A percentile compares a stretch with the other conserved stretches of the same genome.
Conservation (phyloP, 2,329 filamentous ascomycete species). For the Penicillium sp. region DNA sequence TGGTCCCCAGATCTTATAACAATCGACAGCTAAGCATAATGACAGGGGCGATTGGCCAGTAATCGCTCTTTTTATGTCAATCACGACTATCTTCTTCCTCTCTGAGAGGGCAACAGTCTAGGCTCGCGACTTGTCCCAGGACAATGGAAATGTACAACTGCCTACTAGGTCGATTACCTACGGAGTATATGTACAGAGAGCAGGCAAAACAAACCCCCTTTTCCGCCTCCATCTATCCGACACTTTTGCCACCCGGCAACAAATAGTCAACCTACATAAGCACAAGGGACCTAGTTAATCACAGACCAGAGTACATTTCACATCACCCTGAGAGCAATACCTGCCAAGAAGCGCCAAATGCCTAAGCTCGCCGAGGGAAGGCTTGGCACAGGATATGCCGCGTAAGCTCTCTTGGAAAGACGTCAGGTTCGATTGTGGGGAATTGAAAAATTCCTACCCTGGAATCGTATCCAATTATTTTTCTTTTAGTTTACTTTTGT, state of each 20-base stretch:
- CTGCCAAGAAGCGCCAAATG: constrained; percentile 23
- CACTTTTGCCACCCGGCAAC: not conserved
- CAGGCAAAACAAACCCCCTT: not conserved
- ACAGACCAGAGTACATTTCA: too few relatives aligned
- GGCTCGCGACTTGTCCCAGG: too few relatives aligned
- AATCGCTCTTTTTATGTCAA: constrained; percentile 25
- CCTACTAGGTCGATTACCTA: too few relatives aligned
- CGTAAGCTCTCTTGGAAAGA: constrained; percentile 17
- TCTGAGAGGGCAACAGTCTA: not conserved
- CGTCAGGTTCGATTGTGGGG: constrained; percentile 20
- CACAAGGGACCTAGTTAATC: too few relatives aligned
- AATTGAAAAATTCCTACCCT: constrained; percentile 7
- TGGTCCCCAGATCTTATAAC: constrained; percentile 11
- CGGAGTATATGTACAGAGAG: too few relatives aligned
- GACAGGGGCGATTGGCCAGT: constrained; percentile 20
- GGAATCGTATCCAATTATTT: not conserved
- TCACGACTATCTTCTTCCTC: constrained; percentile 21
- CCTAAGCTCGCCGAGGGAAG: constrained; percentile 22
- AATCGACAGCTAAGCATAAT: constrained; percentile 17
- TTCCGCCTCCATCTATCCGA: not conserved
- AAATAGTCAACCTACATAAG: not conserved
- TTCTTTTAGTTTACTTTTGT: not conserved
- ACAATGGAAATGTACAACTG: too few relatives aligned
- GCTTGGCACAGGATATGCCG: constrained; percentile 23
- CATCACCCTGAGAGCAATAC: not conserved